phyloP scores from a whole-genome alignment of 768 basidiomycete genomes.

The Rhizopogon roseolus region DNA sequence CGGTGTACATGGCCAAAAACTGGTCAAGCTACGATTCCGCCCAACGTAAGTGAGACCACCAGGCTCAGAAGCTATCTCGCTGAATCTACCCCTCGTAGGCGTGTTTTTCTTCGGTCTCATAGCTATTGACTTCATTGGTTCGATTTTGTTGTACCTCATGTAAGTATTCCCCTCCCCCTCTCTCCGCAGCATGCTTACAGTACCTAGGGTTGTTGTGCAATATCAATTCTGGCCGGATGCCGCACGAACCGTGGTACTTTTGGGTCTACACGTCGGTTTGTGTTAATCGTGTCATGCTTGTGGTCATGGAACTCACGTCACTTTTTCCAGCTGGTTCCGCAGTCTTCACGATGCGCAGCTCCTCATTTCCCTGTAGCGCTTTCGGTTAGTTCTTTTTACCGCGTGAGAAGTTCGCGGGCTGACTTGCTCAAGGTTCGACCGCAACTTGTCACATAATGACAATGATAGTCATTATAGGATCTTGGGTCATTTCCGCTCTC shows the following conservation, averaged over 20 bases:
- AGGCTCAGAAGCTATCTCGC: background rate
- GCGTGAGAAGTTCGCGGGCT: background rate
- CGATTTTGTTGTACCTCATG: slow-evolving; percentile 35
- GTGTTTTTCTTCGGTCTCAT: slow-evolving; percentile 28
- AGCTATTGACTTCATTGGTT: slow-evolving; percentile 25
- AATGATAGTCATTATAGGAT: slow-evolving; percentile 23
- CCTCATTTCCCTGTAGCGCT: slow-evolving; percentile 31
- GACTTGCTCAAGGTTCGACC: slow-evolving; percentile 16
- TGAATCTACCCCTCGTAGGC: slow-evolving; percentile 18
- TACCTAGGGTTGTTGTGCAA: slow-evolving; percentile 32
- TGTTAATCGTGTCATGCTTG: background rate
- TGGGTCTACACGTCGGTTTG: slow-evolving; percentile 12
- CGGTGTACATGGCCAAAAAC: slow-evolving; percentile 29
- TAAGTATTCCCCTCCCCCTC: slow-evolving; percentile 8
- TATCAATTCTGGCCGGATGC: slow-evolving; percentile 36
- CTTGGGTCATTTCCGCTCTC: slow-evolving; percentile 29
- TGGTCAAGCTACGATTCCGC: slow-evolving; percentile 27
- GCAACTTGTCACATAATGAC: slow-evolving; percentile 27
- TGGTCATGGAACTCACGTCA: background rate
- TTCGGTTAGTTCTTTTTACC: slow-evolving; percentile 19
- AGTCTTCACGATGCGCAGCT: slow-evolving; percentile 24
- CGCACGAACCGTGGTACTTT: slow-evolving; percentile 24
- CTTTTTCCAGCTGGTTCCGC: slow-evolving; percentile 20
- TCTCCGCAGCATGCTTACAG: background rate
- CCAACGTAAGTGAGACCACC: slow-evolving; percentile 26